Conservation (phyloP, 108 stramenopile genomes). For the Nitzschia sp. region DNA sequence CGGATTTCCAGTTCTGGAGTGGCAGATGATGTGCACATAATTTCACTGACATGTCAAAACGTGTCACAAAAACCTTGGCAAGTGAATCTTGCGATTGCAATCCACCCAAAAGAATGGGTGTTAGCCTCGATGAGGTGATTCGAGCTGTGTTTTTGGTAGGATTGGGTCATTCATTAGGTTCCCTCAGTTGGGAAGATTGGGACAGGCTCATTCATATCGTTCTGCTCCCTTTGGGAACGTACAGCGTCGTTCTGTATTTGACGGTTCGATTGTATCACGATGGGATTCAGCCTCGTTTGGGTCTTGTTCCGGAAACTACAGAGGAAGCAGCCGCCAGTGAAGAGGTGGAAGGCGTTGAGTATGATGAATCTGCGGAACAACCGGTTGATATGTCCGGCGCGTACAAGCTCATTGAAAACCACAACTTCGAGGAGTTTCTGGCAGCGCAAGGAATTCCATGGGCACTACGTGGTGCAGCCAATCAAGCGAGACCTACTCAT, state of each 20-base stretch:
- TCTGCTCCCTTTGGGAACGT: conserved; percentile 9
- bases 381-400: conserved; percentile 50
- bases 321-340: background rate
- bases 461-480: conserved; percentile 46
- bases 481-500: conserved; percentile 52
- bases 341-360: background rate
- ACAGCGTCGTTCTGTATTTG: conserved; percentile 5
- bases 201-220: conserved; percentile 1
- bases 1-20: too few species aligned
- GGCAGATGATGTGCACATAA: too few species aligned
- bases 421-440: conserved; percentile 53
- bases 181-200: conserved; percentile 10
- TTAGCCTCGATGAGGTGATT: too few species aligned
- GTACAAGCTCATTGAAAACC: conserved; percentile 47
- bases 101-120: too few species aligned
- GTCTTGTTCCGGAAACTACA: background rate
- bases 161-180: background rate
- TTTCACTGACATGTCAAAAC: too few species aligned
- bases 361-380: conserved; percentile 7
- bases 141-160: background rate
- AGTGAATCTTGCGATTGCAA: too few species aligned
- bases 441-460: conserved; percentile 61
- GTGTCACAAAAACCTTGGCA: too few species aligned
- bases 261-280: conserved; percentile 12
- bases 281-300: conserved; percentile 13